phyloP scores from a whole-genome alignment of 495 filamentous ascomycete species.

The Aspergillus carlsbadensis region DNA sequence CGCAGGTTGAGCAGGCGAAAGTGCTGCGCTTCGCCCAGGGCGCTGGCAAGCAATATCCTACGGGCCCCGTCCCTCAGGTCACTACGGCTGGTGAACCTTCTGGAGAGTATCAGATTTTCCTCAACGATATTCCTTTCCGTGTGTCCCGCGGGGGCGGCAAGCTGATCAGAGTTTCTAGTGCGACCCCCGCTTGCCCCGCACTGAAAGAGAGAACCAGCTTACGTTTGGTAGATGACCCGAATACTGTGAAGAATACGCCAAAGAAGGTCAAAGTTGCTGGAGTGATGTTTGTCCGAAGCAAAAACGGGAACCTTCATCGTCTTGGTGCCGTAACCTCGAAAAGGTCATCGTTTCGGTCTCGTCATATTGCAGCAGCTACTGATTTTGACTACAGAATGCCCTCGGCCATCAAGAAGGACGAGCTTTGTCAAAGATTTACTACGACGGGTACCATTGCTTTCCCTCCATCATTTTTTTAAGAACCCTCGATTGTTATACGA shows the following conservation, averaged over 20 bases:
- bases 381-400: slow-evolving; percentile 36
- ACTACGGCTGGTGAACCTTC: slow-evolving; percentile 31
- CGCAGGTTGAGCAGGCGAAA: slow-evolving; percentile 62
- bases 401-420: slow-evolving; percentile 58
- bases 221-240: slow-evolving; percentile 56
- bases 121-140: slow-evolving; percentile 76
- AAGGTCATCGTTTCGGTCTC: slow-evolving; percentile 29
- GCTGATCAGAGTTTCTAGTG: slow-evolving; percentile 73
- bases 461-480: slow-evolving; percentile 10
- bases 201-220: slow-evolving; percentile 36
- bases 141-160: slow-evolving; percentile 82
- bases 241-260: slow-evolving; percentile 68
- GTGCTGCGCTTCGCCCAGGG: slow-evolving; percentile 46
- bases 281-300: slow-evolving; percentile 84
- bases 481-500: slow-evolving; percentile 8
- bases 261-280: slow-evolving; percentile 76
- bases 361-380: slow-evolving; percentile 15
- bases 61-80: slow-evolving; percentile 38
- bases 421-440: slow-evolving; percentile 86
- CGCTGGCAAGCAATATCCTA: slow-evolving; percentile 21
- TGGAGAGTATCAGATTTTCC: slow-evolving; percentile 61
- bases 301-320: slow-evolving; percentile 86
- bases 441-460: slow-evolving; percentile 71
- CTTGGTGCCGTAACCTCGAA: slow-evolving; percentile 45
- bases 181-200: slow-evolving; percentile 23